phyloP scores from a whole-genome alignment of 495 filamentous ascomycete species.

The Lophiostoma macrostomum region DNA sequence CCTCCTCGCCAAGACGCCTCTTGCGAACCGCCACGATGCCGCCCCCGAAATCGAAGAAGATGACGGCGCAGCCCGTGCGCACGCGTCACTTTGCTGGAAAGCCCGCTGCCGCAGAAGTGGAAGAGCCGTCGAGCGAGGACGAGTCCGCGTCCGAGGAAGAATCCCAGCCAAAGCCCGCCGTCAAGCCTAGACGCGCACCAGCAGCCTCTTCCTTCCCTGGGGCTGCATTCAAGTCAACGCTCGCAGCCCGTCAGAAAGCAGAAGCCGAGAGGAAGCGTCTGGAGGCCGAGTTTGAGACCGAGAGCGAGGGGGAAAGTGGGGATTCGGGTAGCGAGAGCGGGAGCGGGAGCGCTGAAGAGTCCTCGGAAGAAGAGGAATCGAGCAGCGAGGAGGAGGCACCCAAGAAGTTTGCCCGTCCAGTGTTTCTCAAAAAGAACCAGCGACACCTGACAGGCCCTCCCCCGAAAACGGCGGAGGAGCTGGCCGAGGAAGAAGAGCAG shows the following conservation, averaged over 20 bases:
- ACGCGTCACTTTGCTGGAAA: constrained; percentile 87
- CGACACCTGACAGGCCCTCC: constrained; percentile 48
- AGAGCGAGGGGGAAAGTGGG: constrained; percentile 25
- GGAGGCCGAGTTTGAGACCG: constrained; percentile 41
- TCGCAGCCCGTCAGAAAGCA: constrained; percentile 51
- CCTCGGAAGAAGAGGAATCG: constrained; percentile 71
- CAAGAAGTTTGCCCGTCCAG: constrained; percentile 75
- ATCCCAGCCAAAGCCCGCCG: constrained; percentile 41
- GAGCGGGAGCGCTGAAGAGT: constrained; percentile 43
- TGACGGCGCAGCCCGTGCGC: constrained; percentile 88
- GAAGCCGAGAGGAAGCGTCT: constrained; percentile 35
- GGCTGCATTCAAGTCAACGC: constrained; percentile 39
- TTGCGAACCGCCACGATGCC: constrained; percentile 65
- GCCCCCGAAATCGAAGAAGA: constrained; percentile 60
- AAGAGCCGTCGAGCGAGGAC: constrained; percentile 62
- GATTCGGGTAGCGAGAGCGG: constrained; percentile 42
- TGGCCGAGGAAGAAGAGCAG: constrained; percentile 29
- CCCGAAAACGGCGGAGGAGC: constrained; percentile 14
- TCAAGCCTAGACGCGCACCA: constrained; percentile 48
- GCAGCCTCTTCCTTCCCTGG: constrained; percentile 54
- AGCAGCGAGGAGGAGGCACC: constrained; percentile 43
- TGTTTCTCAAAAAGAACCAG: constrained; percentile 83
- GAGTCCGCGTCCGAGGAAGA: constrained; percentile 60
- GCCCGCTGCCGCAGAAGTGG: constrained; percentile 58
- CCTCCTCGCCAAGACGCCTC: too few species aligned